Percentiles rank a stretch among this genome's conserved stretches.
Evolutionary conservation across 208 protist species (phyloP).

Genomic region (Strigomonas oncopelti): DNA sequence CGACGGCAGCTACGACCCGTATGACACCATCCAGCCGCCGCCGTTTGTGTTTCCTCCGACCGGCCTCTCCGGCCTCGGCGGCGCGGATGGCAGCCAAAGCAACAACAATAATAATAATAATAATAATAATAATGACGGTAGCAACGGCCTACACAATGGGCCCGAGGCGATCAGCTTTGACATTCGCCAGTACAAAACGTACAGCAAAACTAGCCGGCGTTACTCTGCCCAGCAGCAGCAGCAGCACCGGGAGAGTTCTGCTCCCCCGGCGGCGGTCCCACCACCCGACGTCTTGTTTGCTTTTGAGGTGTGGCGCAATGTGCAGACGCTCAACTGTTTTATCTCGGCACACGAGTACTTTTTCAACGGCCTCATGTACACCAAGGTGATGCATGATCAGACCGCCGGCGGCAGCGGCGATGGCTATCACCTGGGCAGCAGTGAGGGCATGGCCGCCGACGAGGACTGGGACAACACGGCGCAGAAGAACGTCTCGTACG

Average conservation of each 20-base stretch:
- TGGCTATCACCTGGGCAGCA: not conserved
- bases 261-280: slow-evolving; percentile 25
- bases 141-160: not conserved
- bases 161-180: not conserved
- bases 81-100: not conserved
- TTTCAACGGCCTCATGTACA: not conserved
- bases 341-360: slow-evolving; percentile 26
- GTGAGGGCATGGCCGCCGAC: not conserved
- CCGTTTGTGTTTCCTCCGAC: not conserved
- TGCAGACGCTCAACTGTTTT: slow-evolving; percentile 94
- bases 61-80: not conserved
- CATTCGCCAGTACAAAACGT: not conserved
- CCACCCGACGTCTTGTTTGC: slow-evolving; percentile 98
- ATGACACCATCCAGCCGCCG: not conserved
- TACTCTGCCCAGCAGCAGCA: not conserved
- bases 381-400: slow-evolving; percentile 2
- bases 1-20: not conserved
- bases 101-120: not conserved
- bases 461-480: not conserved
- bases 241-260: no score
- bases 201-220: not conserved
- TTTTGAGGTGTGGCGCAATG: slow-evolving; percentile 97
- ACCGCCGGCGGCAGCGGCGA: not conserved
- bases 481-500: not conserved
- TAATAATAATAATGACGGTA: no score